Base-by-base conservation (phyloP, 139 green algal species). In the Auxenochlorella pyrenoidosa region DNA sequence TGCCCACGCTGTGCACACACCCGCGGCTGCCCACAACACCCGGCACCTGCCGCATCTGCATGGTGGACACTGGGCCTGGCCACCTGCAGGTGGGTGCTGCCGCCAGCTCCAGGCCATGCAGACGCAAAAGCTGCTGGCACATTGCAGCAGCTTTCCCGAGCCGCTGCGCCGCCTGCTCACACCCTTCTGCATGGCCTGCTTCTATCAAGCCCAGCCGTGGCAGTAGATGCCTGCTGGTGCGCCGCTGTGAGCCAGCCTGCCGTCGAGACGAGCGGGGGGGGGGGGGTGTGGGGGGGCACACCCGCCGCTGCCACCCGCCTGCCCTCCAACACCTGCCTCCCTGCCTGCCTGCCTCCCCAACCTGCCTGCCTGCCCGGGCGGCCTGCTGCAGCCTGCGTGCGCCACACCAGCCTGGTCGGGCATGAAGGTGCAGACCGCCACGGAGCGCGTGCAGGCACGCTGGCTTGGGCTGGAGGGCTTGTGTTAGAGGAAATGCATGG, bases 11-110 rank as follows among this genome's bases (percentile, higher is more conserved):
- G 26, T 90, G 87, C 82, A 88, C 87, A 15, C 79, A 90, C 60
- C 87, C 87, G 15, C 30, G 82, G 30, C 79, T 90, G n/a, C 87
- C 87, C 21, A 83, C 66, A 41, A 86, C 36, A 30, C 89, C 87
- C 26, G 87, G 87, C 82, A 90, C 78, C 73, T 92, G 88, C 85
- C 89, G 91, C 40, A 70, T 94, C 63, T 94, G 91, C 75, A 28
- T 90, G 70, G 91, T 94, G n/a, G 88, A 94, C 40, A 82, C 84
- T 26, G 81, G 47, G 16, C 32, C 44, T 30, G 26, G 41, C 88
- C 36, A 83, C 41, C 73, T 80, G 12, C 30, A 60, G 73, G 73
- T 80, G 73, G 22, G 71, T 41, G 34, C 19, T 32, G 36, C 19
- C 1, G 0, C 70, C 13, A 6, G 36, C n/a, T 6, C 32, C 15